These are phyloP conservation scores for Aureobasidium uvarum DNA, from an alignment of 2,329 filamentous ascomycete genomes.

Conservation along the genomic window DNA sequence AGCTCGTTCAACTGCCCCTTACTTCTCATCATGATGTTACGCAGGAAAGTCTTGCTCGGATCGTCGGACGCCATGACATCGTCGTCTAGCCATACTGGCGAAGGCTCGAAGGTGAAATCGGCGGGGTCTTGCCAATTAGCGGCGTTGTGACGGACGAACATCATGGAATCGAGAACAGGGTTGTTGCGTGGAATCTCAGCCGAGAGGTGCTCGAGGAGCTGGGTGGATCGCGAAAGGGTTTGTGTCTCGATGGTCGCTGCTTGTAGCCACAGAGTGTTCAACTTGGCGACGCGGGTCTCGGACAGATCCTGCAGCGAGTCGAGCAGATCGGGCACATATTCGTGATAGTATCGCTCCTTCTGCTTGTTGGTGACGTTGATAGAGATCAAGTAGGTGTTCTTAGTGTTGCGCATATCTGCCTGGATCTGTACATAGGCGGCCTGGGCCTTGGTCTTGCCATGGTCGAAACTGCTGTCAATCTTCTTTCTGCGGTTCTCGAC, in stretches of 20 bases:
- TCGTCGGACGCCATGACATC: conserved; percentile 83
- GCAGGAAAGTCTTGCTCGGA: conserved; percentile 80
- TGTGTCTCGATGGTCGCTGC: conserved; percentile 76
- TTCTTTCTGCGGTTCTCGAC: conserved; percentile 95
- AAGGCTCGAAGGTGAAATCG: conserved; percentile 86
- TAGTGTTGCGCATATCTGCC: conserved; percentile 93
- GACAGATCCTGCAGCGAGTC: conserved; percentile 88
- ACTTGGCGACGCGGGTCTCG: conserved; percentile 77
- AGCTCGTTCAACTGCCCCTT: conserved; percentile 80
- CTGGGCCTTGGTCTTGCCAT: conserved; percentile 82
- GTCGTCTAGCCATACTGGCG: conserved; percentile 96
- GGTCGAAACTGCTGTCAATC: conserved; percentile 85
- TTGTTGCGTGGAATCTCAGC: conserved; percentile 84
- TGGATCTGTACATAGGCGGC: conserved; percentile 89
- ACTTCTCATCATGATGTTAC: conserved; percentile 88
- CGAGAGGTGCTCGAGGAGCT: conserved; percentile 68
- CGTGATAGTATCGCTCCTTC: conserved; percentile 96
- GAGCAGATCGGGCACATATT: conserved; percentile 90
- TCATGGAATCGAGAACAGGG: conserved; percentile 89
- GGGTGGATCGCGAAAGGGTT: conserved; percentile 71
- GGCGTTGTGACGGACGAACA: conserved; percentile 95
- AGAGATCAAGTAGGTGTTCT: conserved; percentile 95
- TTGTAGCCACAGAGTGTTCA: conserved; percentile 82
- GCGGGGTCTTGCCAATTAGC: conserved; percentile 76
- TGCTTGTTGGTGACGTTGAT: conserved; percentile 98